phyloP scores from a whole-genome alignment of 768 basidiomycete species.

The Hemileccinum impolitum region DNA sequence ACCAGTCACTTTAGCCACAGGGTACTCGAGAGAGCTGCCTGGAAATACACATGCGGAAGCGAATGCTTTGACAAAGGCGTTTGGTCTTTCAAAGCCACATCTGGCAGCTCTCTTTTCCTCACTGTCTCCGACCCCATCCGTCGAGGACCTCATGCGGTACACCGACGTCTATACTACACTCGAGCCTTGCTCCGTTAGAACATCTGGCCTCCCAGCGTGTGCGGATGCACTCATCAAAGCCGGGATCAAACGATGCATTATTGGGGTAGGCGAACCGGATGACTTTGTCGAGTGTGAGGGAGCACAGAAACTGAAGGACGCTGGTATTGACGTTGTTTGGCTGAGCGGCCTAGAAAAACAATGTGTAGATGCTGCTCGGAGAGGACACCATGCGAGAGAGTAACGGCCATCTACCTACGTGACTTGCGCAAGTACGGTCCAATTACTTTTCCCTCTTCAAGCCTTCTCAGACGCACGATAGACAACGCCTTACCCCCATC shows the following conservation, averaged over 20 bases:
- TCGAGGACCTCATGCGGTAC: slow-evolving; percentile 48
- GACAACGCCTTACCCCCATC: slow-evolving; percentile 13
- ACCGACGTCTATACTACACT: slow-evolving; percentile 90
- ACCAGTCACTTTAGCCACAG: slow-evolving; percentile 65
- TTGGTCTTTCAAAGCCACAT: slow-evolving; percentile 39
- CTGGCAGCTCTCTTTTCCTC: slow-evolving; percentile 44
- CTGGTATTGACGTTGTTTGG: slow-evolving; percentile 76
- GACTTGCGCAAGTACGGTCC: slow-evolving; percentile 4
- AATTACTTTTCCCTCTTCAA: neutral
- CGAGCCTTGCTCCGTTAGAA: slow-evolving; percentile 91
- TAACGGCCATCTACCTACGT: neutral
- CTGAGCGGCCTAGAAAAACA: slow-evolving; percentile 69
- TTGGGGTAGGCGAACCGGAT: slow-evolving; percentile 87
- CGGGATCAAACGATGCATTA: slow-evolving; percentile 69
- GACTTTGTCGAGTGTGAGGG: slow-evolving; percentile 97
- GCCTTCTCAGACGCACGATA: slow-evolving; percentile 2
- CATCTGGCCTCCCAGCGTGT: slow-evolving; percentile 84
- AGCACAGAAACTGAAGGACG: slow-evolving; percentile 62
- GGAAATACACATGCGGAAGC: slow-evolving; percentile 99
- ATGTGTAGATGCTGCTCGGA: slow-evolving; percentile 78
- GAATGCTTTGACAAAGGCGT: slow-evolving; percentile 79
- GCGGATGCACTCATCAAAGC: slow-evolving; percentile 78
- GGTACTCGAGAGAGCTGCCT: slow-evolving; percentile 85
- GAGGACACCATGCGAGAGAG: slow-evolving; percentile 36
- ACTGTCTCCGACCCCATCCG: slow-evolving; percentile 26